Base-by-base conservation (phyloP, 164 flowering plant species). In the Piper longum region DNA sequence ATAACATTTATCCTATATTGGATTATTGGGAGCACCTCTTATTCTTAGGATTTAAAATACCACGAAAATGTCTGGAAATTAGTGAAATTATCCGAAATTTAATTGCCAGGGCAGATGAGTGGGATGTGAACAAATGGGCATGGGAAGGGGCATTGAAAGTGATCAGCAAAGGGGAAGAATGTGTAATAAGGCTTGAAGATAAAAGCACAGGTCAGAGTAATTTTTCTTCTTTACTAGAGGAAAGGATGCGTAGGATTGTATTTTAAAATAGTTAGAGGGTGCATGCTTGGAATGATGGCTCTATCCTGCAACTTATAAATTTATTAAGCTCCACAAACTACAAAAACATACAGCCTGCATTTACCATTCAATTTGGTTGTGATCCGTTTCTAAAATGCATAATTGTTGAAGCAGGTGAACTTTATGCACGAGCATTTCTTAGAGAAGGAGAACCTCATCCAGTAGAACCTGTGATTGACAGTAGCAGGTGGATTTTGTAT, bases 121-220 rank as follows among this genome's bases (percentile, higher is more conserved):
- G 99, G 99, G 71, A 95, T 84, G 92, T 95, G 56, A 95, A 95
- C 76, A 86, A 91, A 78, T 91, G 99, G 99, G 85, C 82, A 59
- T 95, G 99, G 99, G 97, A 91, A 60, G 99, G 99, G 45, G 62
- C 72, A 44, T 67, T 95, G 63, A 95, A 87, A 74, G 97, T 95
- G 43, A 63, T 86, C 65, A 89, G 99, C 82, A 95, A 87, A 79
- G 95, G 89, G 62, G 99, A 86, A 70, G 99, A 91, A 64, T 95
- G 99, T 82, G 87, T 89, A 63, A 95, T 95, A 71, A 83, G 76
- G 73, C 93, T 95, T 71, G 95, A 89, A 79, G 99, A 95, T 69
- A 95, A 85, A 75, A 74, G 71, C 63, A 82, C 97, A 54, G 96
- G 98, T 88, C 16, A 13, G 42, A 64, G 48, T 12, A 12, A 12